A percentile compares a stretch with the other conserved stretches of the same genome.
Evolutionary conservation across 1,284 basidiomycete species (phyloP).

Genomic region (Fomitopsis pinicola): DNA sequence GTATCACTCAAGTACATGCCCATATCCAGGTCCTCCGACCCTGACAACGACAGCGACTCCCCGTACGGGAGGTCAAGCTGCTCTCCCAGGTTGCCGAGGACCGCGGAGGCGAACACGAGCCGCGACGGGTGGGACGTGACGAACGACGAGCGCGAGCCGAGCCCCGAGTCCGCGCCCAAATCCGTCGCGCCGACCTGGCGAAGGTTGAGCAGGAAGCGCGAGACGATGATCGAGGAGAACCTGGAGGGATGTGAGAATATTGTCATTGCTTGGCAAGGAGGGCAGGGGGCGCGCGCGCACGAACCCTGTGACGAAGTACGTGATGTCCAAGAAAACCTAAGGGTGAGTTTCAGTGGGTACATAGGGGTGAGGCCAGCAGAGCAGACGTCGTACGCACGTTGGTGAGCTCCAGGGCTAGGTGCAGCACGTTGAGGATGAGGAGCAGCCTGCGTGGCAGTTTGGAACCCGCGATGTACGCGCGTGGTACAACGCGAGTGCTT

Average conservation of each 20-base stretch:
- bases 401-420: slow-evolving; percentile 5
- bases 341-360: not conserved
- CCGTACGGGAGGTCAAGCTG: not conserved
- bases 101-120: not conserved
- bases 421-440: slow-evolving; percentile 5
- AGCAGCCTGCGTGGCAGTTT: not conserved
- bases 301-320: slow-evolving; percentile 1
- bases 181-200: not conserved
- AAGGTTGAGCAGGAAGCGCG: slow-evolving; percentile 11
- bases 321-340: slow-evolving; percentile 7
- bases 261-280: not conserved
- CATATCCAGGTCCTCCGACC: too few species aligned
- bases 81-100: not conserved
- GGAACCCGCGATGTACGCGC: not conserved
- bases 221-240: slow-evolving; percentile 7
- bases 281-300: not conserved
- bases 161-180: not conserved
- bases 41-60: too few species aligned
- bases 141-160: not conserved
- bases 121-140: not conserved
- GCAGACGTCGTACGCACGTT: not conserved
- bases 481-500: not conserved
- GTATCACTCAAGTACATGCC: too few species aligned
- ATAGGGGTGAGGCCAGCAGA: not conserved
- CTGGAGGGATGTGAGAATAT: not conserved